Evolutionary conservation across 306 rosid species (phyloP), one percentile per base, ranked within the genome.

Genomic region (Vicia villosa): DNA sequence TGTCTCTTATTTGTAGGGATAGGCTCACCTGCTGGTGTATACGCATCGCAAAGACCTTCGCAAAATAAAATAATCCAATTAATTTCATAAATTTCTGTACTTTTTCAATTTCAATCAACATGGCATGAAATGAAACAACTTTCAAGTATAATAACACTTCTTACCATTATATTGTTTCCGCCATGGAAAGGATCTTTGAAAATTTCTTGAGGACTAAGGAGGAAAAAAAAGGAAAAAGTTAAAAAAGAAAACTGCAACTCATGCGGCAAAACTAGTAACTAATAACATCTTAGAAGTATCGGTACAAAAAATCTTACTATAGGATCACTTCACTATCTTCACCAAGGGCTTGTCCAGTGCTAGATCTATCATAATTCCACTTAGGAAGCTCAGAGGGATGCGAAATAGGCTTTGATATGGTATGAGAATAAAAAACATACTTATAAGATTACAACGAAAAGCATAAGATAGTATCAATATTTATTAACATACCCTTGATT

Each of bases 151-250:
- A n/a, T 45, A 62, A 60, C 54, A 64, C 65, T 37, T 56, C 91
- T 69, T 83, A 94, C 99, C 97, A 94, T 84, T 77, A 94, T 91
- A 58, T 94, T 87, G 87, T 94, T 94, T 6, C 99, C 97, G n/a
- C 99, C 97, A 5, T 97, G 99, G 71, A 94, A 94, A 66, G 99
- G 99, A 54, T 94, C 99, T 82, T 79, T 94, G 72, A 88, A 94
- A 76, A 91, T 86, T 69, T 95, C 97, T 74, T 94, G 96, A 81
- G 99, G 99, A 72, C 99, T 94, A 83, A 5, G 51, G 30, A 63
- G 46, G 32, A 69, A 63, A 34, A 1, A 45, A n/a, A 72, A n/a
- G 43, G 73, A 40, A n/a, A n/a, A n/a, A n/a, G n/a, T n/a, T n/a
- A n/a, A n/a, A n/a, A n/a, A n/a, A n/a, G n/a, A n/a, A n/a, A n/a